A percentile compares a stretch with the other conserved stretches of the same genome.
These are phyloP conservation scores for Helichrysum umbraculigerum DNA, from an alignment of 129 eudicot species.

Conservation along the genomic window DNA sequence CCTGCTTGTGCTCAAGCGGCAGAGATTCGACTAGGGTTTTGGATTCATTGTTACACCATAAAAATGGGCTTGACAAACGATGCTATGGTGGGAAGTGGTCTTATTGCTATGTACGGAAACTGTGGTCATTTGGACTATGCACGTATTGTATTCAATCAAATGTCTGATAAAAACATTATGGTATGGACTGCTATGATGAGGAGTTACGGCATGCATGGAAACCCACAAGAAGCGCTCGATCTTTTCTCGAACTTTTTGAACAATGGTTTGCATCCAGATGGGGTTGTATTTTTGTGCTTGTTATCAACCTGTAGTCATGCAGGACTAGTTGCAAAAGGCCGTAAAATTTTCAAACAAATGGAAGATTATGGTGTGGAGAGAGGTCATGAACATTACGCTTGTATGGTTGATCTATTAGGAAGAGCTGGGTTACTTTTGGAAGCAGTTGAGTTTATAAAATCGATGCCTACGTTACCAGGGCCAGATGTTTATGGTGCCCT, in stretches of 20 bases:
- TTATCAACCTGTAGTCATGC: slow-evolving; percentile 52
- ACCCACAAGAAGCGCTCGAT: slow-evolving; percentile 37
- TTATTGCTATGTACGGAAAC: slow-evolving; percentile 49
- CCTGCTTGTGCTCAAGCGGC: slow-evolving; percentile 60
- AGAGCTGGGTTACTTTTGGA: slow-evolving; percentile 46
- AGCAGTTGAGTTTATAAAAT: slow-evolving; percentile 35
- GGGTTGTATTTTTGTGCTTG: slow-evolving; percentile 43
- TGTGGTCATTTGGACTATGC: slow-evolving; percentile 47
- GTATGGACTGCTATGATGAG: slow-evolving; percentile 56
- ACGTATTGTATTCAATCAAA: slow-evolving; percentile 29
- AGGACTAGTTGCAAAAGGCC: slow-evolving; percentile 45
- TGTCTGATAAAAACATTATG: slow-evolving; percentile 37
- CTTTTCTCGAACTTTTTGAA: slow-evolving; percentile 39
- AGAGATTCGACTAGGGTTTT: slow-evolving; percentile 44
- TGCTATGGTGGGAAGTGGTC: slow-evolving; percentile 48
- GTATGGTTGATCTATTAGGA: slow-evolving; percentile 51
- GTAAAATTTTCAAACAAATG: slow-evolving; percentile 43
- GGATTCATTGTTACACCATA: slow-evolving; percentile 43
- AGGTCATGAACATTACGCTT: slow-evolving; percentile 51
- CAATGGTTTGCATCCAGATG: slow-evolving; percentile 40
- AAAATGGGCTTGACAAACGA: slow-evolving; percentile 34
- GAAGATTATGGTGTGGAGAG: slow-evolving; percentile 37
- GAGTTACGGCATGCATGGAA: slow-evolving; percentile 53
- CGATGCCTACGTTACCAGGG: slow-evolving; percentile 41
- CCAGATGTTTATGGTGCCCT: slow-evolving; percentile 49